These are phyloP conservation scores for Megacollybia platyphylla DNA, from an alignment of 1,284 basidiomycete species.

Conservation along the genomic window DNA sequence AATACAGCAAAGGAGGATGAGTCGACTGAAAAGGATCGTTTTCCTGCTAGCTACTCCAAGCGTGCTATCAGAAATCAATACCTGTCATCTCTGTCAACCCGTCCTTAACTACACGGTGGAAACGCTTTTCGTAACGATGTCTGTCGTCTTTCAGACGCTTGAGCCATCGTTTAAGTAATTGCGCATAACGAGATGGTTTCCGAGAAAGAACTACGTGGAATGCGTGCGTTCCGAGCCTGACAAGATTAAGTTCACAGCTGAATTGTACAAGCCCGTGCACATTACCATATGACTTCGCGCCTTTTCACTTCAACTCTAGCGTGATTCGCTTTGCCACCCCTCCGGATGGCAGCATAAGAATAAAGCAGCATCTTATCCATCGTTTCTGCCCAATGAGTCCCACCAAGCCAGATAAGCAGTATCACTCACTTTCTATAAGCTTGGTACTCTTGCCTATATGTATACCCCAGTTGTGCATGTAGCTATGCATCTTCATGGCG, in stretches of 20 bases:
- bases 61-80: too few relatives aligned
- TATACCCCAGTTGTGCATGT: constrained; percentile 53
- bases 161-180: constrained; percentile 33
- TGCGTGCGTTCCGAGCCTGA: constrained; percentile 75
- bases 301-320: constrained; percentile 32
- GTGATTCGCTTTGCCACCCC: constrained; percentile 20
- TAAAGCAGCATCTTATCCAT: constrained; percentile 48
- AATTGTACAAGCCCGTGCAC: constrained; percentile 10
- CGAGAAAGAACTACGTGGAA: constrained; percentile 53
- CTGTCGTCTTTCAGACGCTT: constrained; percentile 9
- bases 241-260: not conserved
- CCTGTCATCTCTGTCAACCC: constrained; percentile 12
- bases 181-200: constrained; percentile 37
- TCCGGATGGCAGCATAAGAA: constrained; percentile 37
- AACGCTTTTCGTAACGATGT: constrained; percentile 9
- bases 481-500: constrained; percentile 83
- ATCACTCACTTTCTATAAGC: constrained; percentile 41
- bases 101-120: constrained; percentile 34
- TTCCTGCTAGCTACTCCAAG: too few relatives aligned
- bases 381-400: constrained; percentile 23
- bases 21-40: too few relatives aligned
- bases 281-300: constrained; percentile 48
- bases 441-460: constrained; percentile 25
- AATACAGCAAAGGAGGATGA: too few relatives aligned
- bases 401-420: not conserved